These are phyloP conservation scores for Uronychia setigera DNA, from an alignment of 73 alveolate genomes.

Conservation along the genomic window DNA sequence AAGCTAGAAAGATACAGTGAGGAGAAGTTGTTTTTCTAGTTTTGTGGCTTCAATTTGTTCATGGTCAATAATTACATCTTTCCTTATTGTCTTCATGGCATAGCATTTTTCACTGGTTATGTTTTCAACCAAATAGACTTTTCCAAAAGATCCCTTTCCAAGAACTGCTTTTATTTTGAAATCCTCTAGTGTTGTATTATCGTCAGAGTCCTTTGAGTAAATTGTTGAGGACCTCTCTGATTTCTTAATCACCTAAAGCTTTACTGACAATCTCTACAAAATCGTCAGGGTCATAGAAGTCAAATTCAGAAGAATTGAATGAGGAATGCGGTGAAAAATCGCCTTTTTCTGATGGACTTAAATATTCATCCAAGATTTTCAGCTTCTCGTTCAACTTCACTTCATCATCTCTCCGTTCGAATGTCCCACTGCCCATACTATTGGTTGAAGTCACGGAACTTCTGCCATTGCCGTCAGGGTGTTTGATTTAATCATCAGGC, in stretches of 20 bases:
- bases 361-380: not conserved
- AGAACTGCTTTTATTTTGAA: constrained; percentile 40
- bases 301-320: not conserved
- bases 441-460: no score
- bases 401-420: constrained; percentile 11
- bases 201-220: constrained; percentile 10
- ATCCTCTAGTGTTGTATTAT: constrained; percentile 40
- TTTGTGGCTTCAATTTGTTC: constrained; percentile 54
- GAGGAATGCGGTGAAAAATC: not conserved
- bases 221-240: constrained; percentile 11
- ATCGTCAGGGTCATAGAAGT: not conserved
- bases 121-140: constrained; percentile 67
- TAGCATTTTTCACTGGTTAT: constrained; percentile 41
- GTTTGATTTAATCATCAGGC: not conserved
- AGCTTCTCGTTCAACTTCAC: constrained; percentile 1
- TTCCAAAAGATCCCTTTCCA: constrained; percentile 77
- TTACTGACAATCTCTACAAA: not conserved
- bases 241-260: not conserved
- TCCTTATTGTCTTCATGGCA: constrained; percentile 79
- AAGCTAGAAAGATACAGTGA: constrained; percentile 7
- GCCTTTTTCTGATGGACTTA: not conserved
- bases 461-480: constrained; percentile 1
- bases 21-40: constrained; percentile 66
- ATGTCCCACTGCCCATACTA: no score
- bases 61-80: constrained; percentile 68